These are phyloP conservation scores for Pichia sp. DNA, from an alignment of 1,139 yeast species.

Conservation along the genomic window DNA sequence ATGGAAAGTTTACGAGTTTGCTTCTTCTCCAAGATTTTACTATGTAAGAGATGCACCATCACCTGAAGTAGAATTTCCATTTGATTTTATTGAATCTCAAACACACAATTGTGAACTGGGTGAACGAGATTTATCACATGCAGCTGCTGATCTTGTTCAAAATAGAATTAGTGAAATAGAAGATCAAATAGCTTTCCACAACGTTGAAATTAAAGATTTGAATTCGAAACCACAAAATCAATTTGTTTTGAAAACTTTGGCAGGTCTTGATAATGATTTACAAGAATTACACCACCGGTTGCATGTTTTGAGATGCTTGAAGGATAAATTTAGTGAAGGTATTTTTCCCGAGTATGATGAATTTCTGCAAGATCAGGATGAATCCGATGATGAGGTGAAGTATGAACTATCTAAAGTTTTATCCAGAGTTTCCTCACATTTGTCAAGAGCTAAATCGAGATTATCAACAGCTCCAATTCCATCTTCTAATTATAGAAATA, in stretches of 20 bases:
- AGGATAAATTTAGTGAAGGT: constrained; percentile 30
- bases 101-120: constrained; percentile 66
- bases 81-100: constrained; percentile 22
- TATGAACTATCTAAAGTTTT: constrained; percentile 15
- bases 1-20: constrained; percentile 56
- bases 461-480: constrained; percentile 15
- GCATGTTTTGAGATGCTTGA: constrained; percentile 32
- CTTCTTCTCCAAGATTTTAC: constrained; percentile 68
- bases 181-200: constrained; percentile 33
- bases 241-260: constrained; percentile 27
- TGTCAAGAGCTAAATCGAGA: constrained; percentile 31
- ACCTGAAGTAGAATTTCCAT: constrained; percentile 48
- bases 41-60: constrained; percentile 63
- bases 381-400: constrained; percentile 22
- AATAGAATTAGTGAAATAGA: constrained; percentile 39
- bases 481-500: constrained; percentile 53
- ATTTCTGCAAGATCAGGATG: constrained; percentile 21
- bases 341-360: constrained; percentile 27
- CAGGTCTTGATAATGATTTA: constrained; percentile 28
- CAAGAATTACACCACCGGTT: constrained; percentile 35
- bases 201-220: constrained; percentile 12
- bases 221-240: constrained; percentile 14
- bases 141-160: constrained; percentile 42
- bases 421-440: constrained; percentile 28
- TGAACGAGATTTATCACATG: constrained; percentile 45